Percentiles rank a stretch among this genome's conserved stretches.
Evolutionary conservation across 2,329 filamentous ascomycete genomes (phyloP).

Genomic region (Fusarium sp.): DNA sequence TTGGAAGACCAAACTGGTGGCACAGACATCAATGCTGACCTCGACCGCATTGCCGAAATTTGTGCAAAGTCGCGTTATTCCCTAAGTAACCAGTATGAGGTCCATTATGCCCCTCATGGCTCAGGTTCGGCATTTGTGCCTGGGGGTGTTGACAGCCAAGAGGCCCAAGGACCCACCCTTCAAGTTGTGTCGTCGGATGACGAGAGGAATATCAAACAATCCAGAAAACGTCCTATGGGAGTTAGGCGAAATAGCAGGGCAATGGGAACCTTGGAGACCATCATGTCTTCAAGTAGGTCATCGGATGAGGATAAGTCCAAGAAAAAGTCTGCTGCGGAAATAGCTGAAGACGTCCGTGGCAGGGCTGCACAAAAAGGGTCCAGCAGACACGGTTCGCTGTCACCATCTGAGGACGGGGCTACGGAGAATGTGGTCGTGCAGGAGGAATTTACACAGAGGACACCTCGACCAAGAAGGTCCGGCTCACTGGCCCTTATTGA

Average conservation of each 20-base stretch:
- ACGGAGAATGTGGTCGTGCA: slow-evolving; percentile 45
- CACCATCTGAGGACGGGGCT: slow-evolving; percentile 49
- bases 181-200: slow-evolving; percentile 71
- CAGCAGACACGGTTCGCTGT: slow-evolving; percentile 50
- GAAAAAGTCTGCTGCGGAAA: slow-evolving; percentile 69
- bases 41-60: slow-evolving; percentile 76
- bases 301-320: slow-evolving; percentile 73
- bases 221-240: slow-evolving; percentile 58
- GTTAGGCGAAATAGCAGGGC: slow-evolving; percentile 65
- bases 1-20: slow-evolving; percentile 60
- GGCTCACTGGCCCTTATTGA: slow-evolving; percentile 57
- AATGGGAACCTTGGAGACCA: slow-evolving; percentile 74
- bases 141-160: slow-evolving; percentile 49
- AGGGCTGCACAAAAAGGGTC: slow-evolving; percentile 58
- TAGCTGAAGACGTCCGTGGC: slow-evolving; percentile 67
- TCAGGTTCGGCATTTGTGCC: slow-evolving; percentile 65
- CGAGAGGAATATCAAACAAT: slow-evolving; percentile 58
- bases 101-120: slow-evolving; percentile 73
- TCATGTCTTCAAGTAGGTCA: slow-evolving; percentile 75
- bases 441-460: slow-evolving; percentile 37
- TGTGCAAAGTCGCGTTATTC: slow-evolving; percentile 75
- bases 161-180: slow-evolving; percentile 64
- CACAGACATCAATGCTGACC: slow-evolving; percentile 67
- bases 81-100: slow-evolving; percentile 75
- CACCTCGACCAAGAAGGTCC: slow-evolving; percentile 47